Conservation (phyloP, 2,329 filamentous ascomycete genomes). For the Thelonectria olida region DNA sequence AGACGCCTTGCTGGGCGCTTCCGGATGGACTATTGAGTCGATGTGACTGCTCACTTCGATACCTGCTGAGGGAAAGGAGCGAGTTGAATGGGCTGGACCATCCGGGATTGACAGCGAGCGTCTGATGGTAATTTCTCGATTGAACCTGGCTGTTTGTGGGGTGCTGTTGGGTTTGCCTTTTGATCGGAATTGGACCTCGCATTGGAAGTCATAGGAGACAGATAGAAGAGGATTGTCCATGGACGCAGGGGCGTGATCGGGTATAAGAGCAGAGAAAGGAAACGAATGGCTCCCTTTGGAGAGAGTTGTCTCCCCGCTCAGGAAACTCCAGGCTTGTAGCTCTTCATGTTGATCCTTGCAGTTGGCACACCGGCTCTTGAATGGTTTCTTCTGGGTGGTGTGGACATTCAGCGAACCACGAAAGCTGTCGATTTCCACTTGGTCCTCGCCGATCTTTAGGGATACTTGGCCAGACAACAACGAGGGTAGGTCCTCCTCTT, state of each 20-base stretch:
- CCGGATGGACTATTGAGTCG: slow-evolving; percentile 82
- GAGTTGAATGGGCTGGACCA: slow-evolving; percentile 75
- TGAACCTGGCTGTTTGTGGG: slow-evolving; percentile 64
- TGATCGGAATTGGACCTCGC: slow-evolving; percentile 67
- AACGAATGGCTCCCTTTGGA: slow-evolving; percentile 55
- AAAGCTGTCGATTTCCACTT: slow-evolving; percentile 18
- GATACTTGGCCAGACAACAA: slow-evolving; percentile 17
- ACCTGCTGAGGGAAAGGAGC: slow-evolving; percentile 87
- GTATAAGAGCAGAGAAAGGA: slow-evolving; percentile 86
- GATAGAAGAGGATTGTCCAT: slow-evolving; percentile 76
- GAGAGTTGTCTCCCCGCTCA: background rate
- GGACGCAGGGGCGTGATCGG: slow-evolving; percentile 82
- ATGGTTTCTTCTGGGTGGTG: slow-evolving; percentile 21
- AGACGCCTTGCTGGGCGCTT: slow-evolving; percentile 68
- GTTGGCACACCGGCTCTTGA: slow-evolving; percentile 21
- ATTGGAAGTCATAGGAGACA: slow-evolving; percentile 81
- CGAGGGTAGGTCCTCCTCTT: background rate
- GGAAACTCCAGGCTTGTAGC: slow-evolving; percentile 25
- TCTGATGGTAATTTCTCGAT: slow-evolving; percentile 74
- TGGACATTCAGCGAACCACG: slow-evolving; percentile 7
- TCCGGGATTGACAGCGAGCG: slow-evolving; percentile 78
- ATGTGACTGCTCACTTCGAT: slow-evolving; percentile 85
- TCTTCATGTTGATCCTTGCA: slow-evolving; percentile 29
- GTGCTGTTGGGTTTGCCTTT: slow-evolving; percentile 50
- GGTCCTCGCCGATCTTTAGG: background rate